Evolutionary conservation across 306 rosid species (phyloP).

Genomic region (Macrotyloma uniflorum): DNA sequence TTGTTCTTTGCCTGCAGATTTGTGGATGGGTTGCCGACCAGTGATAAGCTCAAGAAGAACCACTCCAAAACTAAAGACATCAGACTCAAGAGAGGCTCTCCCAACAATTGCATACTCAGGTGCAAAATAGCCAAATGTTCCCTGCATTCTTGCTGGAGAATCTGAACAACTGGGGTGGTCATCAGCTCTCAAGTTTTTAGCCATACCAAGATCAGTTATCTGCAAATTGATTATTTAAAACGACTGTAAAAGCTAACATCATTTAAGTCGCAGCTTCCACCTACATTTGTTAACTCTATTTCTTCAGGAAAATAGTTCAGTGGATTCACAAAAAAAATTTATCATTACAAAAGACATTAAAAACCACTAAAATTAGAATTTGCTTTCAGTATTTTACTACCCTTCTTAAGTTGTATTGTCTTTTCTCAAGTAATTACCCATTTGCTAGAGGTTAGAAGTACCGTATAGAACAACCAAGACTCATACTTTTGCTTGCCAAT

Average conservation of each 20-base stretch:
- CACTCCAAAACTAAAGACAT: slow-evolving; percentile 95
- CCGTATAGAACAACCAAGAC: slow-evolving; percentile 29
- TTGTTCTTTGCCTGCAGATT: slow-evolving; percentile 75
- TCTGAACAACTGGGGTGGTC: slow-evolving; percentile 74
- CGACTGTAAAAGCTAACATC: neutral
- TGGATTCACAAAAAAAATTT: neutral
- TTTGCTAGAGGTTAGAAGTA: slow-evolving; percentile 12
- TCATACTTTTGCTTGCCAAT: slow-evolving; percentile 84
- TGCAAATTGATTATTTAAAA: slow-evolving; percentile 41
- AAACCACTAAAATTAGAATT: slow-evolving; percentile 18
- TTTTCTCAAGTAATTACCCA: neutral
- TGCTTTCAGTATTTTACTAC: slow-evolving; percentile 6
- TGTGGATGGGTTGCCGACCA: slow-evolving; percentile 85
- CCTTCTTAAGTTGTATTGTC: neutral
- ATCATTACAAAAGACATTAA: slow-evolving; percentile 1
- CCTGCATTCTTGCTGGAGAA: slow-evolving; percentile 94
- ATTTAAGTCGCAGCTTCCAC: slow-evolving; percentile 7
- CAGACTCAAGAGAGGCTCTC: slow-evolving; percentile 87
- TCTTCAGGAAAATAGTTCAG: neutral
- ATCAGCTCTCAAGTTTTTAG: slow-evolving; percentile 71
- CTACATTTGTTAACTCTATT: neutral
- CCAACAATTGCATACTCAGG: slow-evolving; percentile 96
- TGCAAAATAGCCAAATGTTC: slow-evolving; percentile 99
- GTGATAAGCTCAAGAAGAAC: slow-evolving; percentile 97
- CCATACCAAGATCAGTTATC: slow-evolving; percentile 99